These are phyloP conservation scores for Globisporangium iwayamae DNA, from an alignment of 352 stramenopile genomes.

Conservation along the genomic window DNA sequence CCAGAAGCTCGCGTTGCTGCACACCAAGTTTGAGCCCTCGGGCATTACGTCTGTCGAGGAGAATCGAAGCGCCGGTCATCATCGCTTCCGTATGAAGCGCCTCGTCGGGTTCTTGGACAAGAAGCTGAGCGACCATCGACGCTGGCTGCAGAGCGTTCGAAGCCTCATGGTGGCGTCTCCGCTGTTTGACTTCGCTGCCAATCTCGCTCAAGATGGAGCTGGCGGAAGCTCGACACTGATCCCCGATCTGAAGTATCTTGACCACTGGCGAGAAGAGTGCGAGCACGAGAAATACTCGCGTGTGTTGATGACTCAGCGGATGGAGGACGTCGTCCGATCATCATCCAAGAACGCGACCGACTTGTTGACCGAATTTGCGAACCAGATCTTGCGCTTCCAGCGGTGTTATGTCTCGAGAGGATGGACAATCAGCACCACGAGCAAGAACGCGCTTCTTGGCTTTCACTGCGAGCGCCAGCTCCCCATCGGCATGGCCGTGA, in stretches of 20 bases:
- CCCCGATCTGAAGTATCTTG: conserved; percentile 19
- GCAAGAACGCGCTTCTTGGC: conserved; percentile 32
- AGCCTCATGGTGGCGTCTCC: conserved; percentile 50
- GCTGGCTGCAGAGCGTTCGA: conserved; percentile 45
- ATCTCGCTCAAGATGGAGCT: not conserved
- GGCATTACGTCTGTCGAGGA: not conserved
- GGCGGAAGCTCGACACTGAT: not conserved
- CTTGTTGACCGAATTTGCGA: conserved; percentile 28
- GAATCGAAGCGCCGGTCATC: not conserved
- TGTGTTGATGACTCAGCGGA: conserved; percentile 30
- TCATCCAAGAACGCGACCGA: conserved; percentile 31
- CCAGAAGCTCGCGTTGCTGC: conserved; percentile 31
- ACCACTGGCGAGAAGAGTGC: conserved; percentile 22
- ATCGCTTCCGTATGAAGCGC: conserved; percentile 37
- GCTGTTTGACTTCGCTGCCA: conserved; percentile 32
- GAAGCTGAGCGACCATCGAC: conserved; percentile 45
- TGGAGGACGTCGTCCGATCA: conserved; percentile 21
- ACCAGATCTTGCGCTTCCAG: conserved; percentile 25
- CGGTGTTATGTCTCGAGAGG: conserved; percentile 36
- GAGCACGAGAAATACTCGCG: conserved; percentile 21
- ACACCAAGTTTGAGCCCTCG: conserved; percentile 12
- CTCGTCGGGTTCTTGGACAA: conserved; percentile 29
- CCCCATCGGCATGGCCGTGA: conserved; percentile 8
- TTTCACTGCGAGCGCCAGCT: conserved; percentile 46
- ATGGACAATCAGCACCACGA: conserved; percentile 42